Evolutionary conservation across 176 grass and related monocot species (phyloP).

Genomic region (Oryza officinalis): DNA sequence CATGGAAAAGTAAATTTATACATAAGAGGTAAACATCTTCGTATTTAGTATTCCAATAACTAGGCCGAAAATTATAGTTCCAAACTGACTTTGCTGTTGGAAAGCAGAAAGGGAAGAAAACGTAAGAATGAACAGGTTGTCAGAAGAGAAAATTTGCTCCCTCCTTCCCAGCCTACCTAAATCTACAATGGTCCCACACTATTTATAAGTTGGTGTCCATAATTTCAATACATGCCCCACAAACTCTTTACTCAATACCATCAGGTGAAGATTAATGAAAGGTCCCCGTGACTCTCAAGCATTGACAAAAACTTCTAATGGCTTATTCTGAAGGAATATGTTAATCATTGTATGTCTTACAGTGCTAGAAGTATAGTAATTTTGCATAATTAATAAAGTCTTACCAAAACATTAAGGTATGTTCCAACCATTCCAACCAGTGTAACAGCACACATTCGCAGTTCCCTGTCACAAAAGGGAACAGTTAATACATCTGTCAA

Average conservation of each 20-base stretch:
- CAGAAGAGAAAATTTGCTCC: neutral
- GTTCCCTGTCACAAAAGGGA: constrained; percentile 59
- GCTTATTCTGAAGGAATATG: constrained; percentile 23
- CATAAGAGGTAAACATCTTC: neutral
- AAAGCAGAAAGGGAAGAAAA: constrained; percentile 11
- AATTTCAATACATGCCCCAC: neutral
- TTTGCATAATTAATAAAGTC: constrained; percentile 30
- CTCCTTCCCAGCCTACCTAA: neutral
- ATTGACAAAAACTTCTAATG: constrained; percentile 4
- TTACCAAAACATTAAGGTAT: constrained; percentile 97
- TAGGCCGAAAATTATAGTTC: constrained; percentile 12
- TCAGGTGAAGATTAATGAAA: constrained; percentile 9
- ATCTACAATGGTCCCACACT: neutral
- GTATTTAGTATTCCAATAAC: constrained; percentile 3
- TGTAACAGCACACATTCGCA: constrained; percentile 81
- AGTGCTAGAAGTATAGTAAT: neutral
- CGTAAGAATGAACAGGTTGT: neutral
- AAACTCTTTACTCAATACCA: constrained; percentile 11
- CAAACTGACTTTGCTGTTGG: neutral
- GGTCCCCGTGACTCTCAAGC: neutral
- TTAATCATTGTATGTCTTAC: neutral
- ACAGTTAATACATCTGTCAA: constrained; percentile 29
- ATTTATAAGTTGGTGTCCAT: neutral
- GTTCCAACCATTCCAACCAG: constrained; percentile 72
- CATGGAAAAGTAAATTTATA: neutral